Conservation (phyloP, 345 rosid genomes). For the Brassica juncea region DNA sequence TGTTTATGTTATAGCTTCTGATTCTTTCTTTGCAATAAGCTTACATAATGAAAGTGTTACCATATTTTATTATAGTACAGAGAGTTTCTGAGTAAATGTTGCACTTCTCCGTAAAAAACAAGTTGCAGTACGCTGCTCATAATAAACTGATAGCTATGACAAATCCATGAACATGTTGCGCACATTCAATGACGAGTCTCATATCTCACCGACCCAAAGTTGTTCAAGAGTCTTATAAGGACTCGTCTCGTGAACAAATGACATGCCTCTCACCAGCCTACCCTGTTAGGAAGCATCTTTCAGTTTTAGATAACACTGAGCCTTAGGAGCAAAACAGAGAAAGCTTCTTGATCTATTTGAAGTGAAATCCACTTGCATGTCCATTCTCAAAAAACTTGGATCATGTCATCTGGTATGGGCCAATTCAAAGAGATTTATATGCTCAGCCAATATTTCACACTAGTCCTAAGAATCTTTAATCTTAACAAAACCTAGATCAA, state of each 20-base stretch:
- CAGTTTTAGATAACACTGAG: neutral
- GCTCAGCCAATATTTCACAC: no score
- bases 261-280: constrained; percentile 55
- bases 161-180: neutral
- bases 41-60: no score
- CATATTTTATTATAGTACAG: no score
- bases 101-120: no score
- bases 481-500: no score
- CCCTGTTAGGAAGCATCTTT: constrained; percentile 46
- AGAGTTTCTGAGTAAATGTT: no score
- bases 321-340: neutral
- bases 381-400: constrained; percentile 59
- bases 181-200: constrained; percentile 14
- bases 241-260: constrained; percentile 61
- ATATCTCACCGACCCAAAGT: constrained; percentile 86
- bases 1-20: neutral
- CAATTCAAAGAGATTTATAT: constrained; percentile 26
- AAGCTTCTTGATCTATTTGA: neutral
- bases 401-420: constrained; percentile 73
- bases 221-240: constrained; percentile 64
- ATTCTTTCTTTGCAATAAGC: neutral
- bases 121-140: no score
- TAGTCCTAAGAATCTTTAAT: no score
- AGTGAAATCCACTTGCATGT: constrained; percentile 47
- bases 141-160: neutral